A percentile compares a stretch with the other conserved stretches of the same genome.
These are phyloP conservation scores for Cairneyella variabilis DNA, from an alignment of 495 filamentous ascomycete species.

Conservation along the genomic window DNA sequence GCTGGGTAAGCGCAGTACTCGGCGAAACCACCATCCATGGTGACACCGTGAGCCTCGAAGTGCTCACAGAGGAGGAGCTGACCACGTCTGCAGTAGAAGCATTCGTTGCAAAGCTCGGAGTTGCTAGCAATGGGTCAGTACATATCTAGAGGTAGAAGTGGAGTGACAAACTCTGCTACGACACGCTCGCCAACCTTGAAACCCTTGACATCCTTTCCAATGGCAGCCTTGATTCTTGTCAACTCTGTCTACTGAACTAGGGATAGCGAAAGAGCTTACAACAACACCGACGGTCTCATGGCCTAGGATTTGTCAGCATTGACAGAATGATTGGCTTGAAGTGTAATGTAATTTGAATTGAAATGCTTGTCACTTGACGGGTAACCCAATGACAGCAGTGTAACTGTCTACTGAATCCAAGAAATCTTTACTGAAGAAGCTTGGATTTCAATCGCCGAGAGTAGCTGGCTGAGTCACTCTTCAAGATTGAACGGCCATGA, in stretches of 20 bases:
- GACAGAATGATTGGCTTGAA: too few relatives aligned
- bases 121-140: constrained; percentile 26
- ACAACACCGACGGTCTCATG: constrained; percentile 56
- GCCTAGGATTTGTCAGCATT: constrained; percentile 39
- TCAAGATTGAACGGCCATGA: too few relatives aligned
- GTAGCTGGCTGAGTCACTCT: too few relatives aligned
- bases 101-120: constrained; percentile 64
- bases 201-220: constrained; percentile 52
- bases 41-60: constrained; percentile 25
- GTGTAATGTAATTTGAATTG: too few relatives aligned
- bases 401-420: too few relatives aligned
- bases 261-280: not conserved
- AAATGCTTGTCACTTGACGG: too few relatives aligned
- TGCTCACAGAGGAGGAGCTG: constrained; percentile 67
- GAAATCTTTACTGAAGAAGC: too few relatives aligned
- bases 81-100: constrained; percentile 71
- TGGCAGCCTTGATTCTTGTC: constrained; percentile 30
- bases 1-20: constrained; percentile 59
- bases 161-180: constrained; percentile 34
- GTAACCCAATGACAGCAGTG: too few relatives aligned
- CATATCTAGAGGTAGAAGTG: constrained; percentile 31
- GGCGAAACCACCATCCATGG: constrained; percentile 60
- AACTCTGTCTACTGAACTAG: too few relatives aligned
- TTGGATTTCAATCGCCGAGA: too few relatives aligned
- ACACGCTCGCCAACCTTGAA: constrained; percentile 66